Evolutionary conservation across 345 rosid genomes (phyloP).

Genomic region (Eucalyptus curtisii): DNA sequence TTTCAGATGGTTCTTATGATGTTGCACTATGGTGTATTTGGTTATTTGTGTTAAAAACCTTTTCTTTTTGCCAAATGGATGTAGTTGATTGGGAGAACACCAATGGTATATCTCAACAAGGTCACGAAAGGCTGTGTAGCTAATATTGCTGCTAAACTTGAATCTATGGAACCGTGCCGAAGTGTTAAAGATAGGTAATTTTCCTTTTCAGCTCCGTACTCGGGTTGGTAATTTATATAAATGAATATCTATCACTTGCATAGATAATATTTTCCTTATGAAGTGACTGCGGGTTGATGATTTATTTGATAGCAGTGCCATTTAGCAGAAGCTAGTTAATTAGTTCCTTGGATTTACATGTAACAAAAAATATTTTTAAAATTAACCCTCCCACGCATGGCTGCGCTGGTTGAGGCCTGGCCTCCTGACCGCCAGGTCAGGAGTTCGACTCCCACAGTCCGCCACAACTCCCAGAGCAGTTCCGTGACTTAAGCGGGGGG

Average conservation of each 20-base stretch:
- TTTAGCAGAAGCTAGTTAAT: neutral
- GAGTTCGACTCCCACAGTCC: too few species aligned
- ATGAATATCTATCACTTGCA: neutral
- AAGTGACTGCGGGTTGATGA: neutral
- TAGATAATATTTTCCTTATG: neutral
- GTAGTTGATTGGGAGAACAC: constrained; percentile 88
- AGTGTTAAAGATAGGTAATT: constrained; percentile 86
- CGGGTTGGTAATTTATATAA: neutral
- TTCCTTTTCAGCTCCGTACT: neutral
- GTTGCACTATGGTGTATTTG: neutral
- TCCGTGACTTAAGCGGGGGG: too few species aligned
- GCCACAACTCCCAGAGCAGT: too few species aligned
- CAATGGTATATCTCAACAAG: constrained; percentile 89
- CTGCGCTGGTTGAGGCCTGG: too few species aligned
- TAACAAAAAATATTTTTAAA: neutral
- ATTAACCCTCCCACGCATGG: too few species aligned
- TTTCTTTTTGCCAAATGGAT: constrained; percentile 1
- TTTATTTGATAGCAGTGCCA: neutral
- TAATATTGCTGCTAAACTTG: constrained; percentile 89
- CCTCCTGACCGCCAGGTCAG: too few species aligned
- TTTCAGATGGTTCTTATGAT: neutral
- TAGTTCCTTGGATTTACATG: neutral
- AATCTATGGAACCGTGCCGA: constrained; percentile 93
- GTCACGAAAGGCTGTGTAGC: constrained; percentile 67
- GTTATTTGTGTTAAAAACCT: neutral